phyloP scores from a whole-genome alignment of 768 basidiomycete genomes.

The Tricholoma terreum region DNA sequence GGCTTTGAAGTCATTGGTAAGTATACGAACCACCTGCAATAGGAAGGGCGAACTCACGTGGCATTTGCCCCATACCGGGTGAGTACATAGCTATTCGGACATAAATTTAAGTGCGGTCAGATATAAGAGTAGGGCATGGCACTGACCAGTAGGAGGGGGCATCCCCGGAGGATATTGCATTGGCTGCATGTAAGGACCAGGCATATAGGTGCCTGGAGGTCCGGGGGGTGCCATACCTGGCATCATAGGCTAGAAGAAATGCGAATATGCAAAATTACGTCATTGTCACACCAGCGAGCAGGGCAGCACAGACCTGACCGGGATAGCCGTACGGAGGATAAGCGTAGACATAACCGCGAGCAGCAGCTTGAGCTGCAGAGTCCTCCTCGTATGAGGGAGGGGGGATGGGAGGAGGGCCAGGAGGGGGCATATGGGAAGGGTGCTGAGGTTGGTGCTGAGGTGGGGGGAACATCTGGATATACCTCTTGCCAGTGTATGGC shows the following conservation, averaged over 20 bases:
- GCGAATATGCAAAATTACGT: background rate
- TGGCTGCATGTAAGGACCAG: constrained; percentile 77
- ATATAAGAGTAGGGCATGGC: constrained; percentile 1
- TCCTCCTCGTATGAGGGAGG: constrained; percentile 83
- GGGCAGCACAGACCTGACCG: constrained; percentile 54
- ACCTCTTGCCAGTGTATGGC: constrained; percentile 90
- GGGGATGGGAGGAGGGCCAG: constrained; percentile 64
- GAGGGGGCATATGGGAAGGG: constrained; percentile 62
- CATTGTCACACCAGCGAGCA: background rate
- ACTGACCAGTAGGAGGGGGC: constrained; percentile 73
- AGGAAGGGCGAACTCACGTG: constrained; percentile 51
- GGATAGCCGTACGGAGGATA: constrained; percentile 79
- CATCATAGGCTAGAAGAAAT: constrained; percentile 66
- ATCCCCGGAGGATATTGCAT: constrained; percentile 82
- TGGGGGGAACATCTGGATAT: constrained; percentile 72
- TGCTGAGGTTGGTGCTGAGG: constrained; percentile 56
- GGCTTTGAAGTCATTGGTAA: constrained; percentile 32
- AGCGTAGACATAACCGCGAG: constrained; percentile 64
- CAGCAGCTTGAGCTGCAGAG: constrained; percentile 54
- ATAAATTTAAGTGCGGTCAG: constrained; percentile 1
- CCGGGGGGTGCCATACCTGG: constrained; percentile 77
- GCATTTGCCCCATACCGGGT: constrained; percentile 84
- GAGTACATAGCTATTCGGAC: constrained; percentile 68
- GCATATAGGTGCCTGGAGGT: constrained; percentile 78
- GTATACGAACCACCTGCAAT: constrained; percentile 2